A percentile compares a stretch with the other conserved stretches of the same genome.
Conservation (phyloP, 1,284 basidiomycete species). For the Rhodotorula sp. region DNA sequence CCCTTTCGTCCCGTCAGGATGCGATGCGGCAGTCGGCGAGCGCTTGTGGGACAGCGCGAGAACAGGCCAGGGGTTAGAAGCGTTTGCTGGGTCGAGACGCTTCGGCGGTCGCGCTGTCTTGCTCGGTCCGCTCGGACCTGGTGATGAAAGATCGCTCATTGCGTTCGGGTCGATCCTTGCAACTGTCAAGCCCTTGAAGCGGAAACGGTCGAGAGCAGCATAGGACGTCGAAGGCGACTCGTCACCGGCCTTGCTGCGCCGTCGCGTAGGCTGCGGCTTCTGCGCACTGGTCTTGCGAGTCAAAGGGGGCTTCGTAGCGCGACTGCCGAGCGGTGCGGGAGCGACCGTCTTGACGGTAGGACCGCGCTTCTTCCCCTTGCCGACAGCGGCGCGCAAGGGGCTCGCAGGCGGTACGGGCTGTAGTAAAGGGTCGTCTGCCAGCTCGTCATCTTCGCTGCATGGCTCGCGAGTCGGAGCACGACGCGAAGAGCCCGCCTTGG, state of each 20-base stretch:
- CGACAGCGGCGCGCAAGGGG: neutral
- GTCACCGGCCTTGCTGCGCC: neutral
- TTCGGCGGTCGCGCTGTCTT: neutral
- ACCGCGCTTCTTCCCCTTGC: neutral
- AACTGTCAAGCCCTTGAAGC: neutral
- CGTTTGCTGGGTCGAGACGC: neutral
- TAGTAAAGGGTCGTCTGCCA: neutral
- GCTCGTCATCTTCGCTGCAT: constrained; percentile 2
- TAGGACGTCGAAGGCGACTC: neutral
- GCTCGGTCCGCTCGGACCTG: neutral
- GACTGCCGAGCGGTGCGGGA: neutral
- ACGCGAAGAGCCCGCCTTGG: neutral
- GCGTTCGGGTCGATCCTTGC: neutral
- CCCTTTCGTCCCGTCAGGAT: neutral
- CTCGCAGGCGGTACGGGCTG: neutral
- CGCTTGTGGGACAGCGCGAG: neutral
- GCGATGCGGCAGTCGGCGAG: neutral
- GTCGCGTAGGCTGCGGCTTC: neutral
- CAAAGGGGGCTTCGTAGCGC: neutral
- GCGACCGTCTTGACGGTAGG: neutral
- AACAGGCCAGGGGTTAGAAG: neutral
- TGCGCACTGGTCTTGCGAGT: neutral
- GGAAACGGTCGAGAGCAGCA: constrained; percentile 1
- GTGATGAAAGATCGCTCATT: neutral
- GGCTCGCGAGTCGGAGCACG: neutral